Conservation (phyloP, 2,329 filamentous ascomycete genomes). For the Neofusicoccum sp. region DNA sequence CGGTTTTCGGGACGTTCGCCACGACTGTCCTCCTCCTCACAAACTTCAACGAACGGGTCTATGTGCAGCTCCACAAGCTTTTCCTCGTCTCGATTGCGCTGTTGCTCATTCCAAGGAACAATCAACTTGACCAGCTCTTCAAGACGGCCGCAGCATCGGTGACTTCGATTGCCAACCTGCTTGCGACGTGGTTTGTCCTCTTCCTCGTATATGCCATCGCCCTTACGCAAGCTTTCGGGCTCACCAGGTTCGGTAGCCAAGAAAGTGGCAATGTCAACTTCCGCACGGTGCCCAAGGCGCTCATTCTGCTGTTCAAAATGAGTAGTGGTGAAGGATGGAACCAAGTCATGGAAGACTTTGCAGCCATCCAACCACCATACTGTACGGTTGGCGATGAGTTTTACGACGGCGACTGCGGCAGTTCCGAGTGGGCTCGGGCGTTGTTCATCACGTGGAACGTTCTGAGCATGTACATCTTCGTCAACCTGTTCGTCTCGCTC, state of each 20-base stretch:
- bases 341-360: conserved; percentile 92
- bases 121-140: conserved; percentile 95
- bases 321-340: conserved; percentile 98
- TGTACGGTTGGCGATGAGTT: conserved; percentile 73
- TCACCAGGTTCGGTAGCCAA: conserved; percentile 77
- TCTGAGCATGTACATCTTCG: conserved; percentile 99
- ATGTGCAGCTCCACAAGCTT: conserved; percentile 84
- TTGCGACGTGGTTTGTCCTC: conserved; percentile 96
- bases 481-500: conserved; percentile 95
- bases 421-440: conserved; percentile 79
- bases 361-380: conserved; percentile 71
- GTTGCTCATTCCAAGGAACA: conserved; percentile 90
- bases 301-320: conserved; percentile 90
- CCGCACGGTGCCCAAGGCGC: conserved; percentile 85
- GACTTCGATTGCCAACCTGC: conserved; percentile 81
- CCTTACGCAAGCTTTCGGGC: conserved; percentile 89
- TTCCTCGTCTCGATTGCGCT: conserved; percentile 89
- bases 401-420: conserved; percentile 89
- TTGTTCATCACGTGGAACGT: conserved; percentile 98
- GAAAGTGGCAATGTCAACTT: conserved; percentile 85
- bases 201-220: conserved; percentile 97
- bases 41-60: conserved; percentile 55
- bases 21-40: conserved; percentile 76
- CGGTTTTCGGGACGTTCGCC: conserved; percentile 75
- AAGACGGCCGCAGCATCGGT: conserved; percentile 96